Conservation (phyloP, 2,329 filamentous ascomycete species). For the Chrysosporium queenslandicum region DNA sequence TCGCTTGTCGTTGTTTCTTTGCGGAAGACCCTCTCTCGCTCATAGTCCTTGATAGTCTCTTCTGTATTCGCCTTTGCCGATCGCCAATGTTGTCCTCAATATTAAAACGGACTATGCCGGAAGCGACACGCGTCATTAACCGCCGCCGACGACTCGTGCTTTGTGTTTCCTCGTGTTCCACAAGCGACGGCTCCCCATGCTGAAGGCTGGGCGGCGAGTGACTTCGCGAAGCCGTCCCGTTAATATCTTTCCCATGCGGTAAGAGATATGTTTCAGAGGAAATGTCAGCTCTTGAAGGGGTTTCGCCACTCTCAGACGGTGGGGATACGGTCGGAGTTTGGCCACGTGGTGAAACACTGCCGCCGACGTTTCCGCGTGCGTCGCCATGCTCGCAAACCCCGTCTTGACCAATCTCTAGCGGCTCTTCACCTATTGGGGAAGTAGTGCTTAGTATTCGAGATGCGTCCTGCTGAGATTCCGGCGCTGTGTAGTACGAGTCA, state of each 20-base stretch:
- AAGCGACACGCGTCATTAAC: constrained; percentile 19
- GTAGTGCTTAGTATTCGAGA: background rate
- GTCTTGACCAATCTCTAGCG: background rate
- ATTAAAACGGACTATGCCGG: constrained; percentile 37
- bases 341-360: background rate
- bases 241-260: constrained; percentile 17
- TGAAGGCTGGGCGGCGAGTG: constrained; percentile 21
- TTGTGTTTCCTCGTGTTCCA: constrained; percentile 19
- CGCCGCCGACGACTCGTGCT: constrained; percentile 12
- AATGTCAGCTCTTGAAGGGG: background rate
- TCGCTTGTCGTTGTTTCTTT: constrained; percentile 15
- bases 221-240: constrained; percentile 16
- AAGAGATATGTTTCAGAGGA: constrained; percentile 24
- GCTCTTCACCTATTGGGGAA: background rate
- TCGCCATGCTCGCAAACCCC: background rate
- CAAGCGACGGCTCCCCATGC: constrained; percentile 28
- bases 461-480: constrained; percentile 1
- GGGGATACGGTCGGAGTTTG: background rate
- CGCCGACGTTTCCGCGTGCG: background rate
- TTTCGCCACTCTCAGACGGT: background rate
- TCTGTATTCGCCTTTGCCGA: constrained; percentile 33
- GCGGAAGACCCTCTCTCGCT: constrained; percentile 11
- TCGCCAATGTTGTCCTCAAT: constrained; percentile 37
- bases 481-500: constrained; percentile 13
- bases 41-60: constrained; percentile 25